A percentile compares a stretch with the other conserved stretches of the same genome.
Evolutionary conservation across 2,329 filamentous ascomycete genomes (phyloP).

Genomic region (Arthrobotrys sinensis): DNA sequence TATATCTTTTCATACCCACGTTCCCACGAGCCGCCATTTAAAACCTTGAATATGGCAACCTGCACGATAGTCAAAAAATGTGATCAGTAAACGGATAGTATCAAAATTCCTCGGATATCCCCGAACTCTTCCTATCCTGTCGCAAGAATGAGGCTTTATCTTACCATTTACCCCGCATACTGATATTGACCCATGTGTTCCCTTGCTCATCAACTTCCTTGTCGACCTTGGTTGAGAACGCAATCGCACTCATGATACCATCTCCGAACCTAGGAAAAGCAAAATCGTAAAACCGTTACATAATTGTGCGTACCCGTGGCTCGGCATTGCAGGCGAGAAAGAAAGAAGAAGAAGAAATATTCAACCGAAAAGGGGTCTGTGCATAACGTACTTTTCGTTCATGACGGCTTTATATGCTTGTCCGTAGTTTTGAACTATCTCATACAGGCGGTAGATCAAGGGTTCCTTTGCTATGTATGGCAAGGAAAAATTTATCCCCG

Average conservation of each 20-base stretch:
- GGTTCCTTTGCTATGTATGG: slow-evolving; percentile 73
- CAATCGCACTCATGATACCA: slow-evolving; percentile 96
- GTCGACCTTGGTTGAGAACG: slow-evolving; percentile 89
- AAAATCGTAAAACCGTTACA: slow-evolving; percentile 49
- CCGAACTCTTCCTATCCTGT: slow-evolving; percentile 12
- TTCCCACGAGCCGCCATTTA: slow-evolving; percentile 25
- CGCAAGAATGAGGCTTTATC: slow-evolving; percentile 65
- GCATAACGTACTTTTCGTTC: slow-evolving; percentile 82
- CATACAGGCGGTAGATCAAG: slow-evolving; percentile 89
- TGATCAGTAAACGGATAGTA: slow-evolving; percentile 23
- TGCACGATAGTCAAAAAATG: slow-evolving; percentile 38
- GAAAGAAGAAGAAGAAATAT: slow-evolving; percentile 10
- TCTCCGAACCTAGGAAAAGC: slow-evolving; percentile 71
- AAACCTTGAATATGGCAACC: slow-evolving; percentile 62
- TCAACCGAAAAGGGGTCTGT: slow-evolving; percentile 5
- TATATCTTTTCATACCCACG: slow-evolving; percentile 11
- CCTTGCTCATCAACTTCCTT: slow-evolving; percentile 92
- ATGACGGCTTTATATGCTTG: slow-evolving; percentile 95
- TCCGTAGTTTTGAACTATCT: slow-evolving; percentile 97
- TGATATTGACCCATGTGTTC: slow-evolving; percentile 86
- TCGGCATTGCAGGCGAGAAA: slow-evolving; percentile 15
- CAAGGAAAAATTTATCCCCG: slow-evolving; percentile 18
- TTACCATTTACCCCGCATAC: slow-evolving; percentile 85
- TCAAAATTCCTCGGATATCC: slow-evolving; percentile 49
- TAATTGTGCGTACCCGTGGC: slow-evolving; percentile 34